Base-by-base conservation (phyloP, 2,329 filamentous ascomycete genomes). In the Talaromyces piceae region DNA sequence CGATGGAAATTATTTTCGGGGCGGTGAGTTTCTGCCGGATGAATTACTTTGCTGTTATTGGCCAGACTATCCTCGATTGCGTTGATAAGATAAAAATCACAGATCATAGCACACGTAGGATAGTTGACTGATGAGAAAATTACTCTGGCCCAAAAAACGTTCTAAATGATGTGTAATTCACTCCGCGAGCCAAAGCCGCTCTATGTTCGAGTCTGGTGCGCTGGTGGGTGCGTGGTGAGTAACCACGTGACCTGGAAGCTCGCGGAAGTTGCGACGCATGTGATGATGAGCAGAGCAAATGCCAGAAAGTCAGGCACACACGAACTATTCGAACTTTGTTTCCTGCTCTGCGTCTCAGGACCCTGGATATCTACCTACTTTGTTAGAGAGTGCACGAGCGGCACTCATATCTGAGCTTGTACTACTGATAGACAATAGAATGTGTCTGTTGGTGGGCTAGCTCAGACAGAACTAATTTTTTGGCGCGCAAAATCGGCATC, bases 61-160 rank as follows among this genome's bases (percentile, higher is more conserved):
- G 51, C 28, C 30, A 31, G n/a, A n/a, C 13, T 44, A 16, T 33
- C 27, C 47, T 41, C 13, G 37, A 9, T n/a, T 18, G n/a, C 25
- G 18, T n/a, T 25, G 51, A 53, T 53, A 53, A 53, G 51, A 53
- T 53, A 53, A 53, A 52, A 51, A 51, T 13, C n/a, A 9, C 11
- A 12, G 28, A 13, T 6, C 6, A 30, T 5, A 13, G n/a, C 9
- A 12, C n/a, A 12, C 5, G 11, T 13, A 4, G 28, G n/a, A 12
- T 30, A 30, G 28, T 6, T 6, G 9, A n/a, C n/a, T 30, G 28
- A 5, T 30, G 28, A 13, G 11, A 30, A 2, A 13, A 6, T 30
- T 4, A 30, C 2, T 30, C 11, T 12, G 4, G 4, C 11, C 28
- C 28, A 30, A 30, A 12, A 13, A 30, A 6, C 11, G n/a, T 6